A percentile compares a stretch with the other conserved stretches of the same genome.
Conservation (phyloP, 176 grass and related monocot species). For the Juncus inflexus region DNA sequence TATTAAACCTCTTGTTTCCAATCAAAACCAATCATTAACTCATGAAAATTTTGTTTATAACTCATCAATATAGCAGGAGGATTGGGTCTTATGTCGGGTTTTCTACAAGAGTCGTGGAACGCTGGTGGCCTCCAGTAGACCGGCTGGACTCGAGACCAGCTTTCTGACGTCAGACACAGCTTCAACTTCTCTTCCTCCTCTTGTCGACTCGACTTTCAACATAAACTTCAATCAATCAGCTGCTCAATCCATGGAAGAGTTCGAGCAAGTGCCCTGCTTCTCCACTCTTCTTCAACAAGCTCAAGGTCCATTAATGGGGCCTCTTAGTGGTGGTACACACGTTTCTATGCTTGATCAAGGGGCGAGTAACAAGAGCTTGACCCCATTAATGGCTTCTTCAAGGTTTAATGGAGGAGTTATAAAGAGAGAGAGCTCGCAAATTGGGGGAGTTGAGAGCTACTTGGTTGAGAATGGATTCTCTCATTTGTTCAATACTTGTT, state of each 20-base stretch:
- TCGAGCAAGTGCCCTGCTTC: slow-evolving; percentile 95
- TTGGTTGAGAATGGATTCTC: slow-evolving; percentile 57
- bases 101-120: slow-evolving; percentile 73
- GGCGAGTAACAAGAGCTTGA: slow-evolving; percentile 45
- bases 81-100: slow-evolving; percentile 88
- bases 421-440: slow-evolving; percentile 52
- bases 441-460: slow-evolving; percentile 59
- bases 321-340: not conserved
- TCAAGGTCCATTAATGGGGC: slow-evolving; percentile 1
- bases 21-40: not conserved
- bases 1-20: not conserved
- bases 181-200: slow-evolving; percentile 61
- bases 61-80: slow-evolving; percentile 40
- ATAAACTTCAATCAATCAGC: slow-evolving; percentile 54
- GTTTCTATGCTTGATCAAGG: slow-evolving; percentile 28
- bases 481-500: slow-evolving; percentile 65
- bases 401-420: slow-evolving; percentile 53
- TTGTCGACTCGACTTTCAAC: slow-evolving; percentile 55
- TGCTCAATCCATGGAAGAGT: slow-evolving; percentile 52
- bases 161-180: slow-evolving; percentile 32
- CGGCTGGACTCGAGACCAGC: slow-evolving; percentile 28
- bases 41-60: not conserved
- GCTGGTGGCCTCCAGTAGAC: slow-evolving; percentile 23
- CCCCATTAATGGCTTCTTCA: slow-evolving; percentile 31
- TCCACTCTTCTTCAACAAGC: slow-evolving; percentile 41